These are phyloP conservation scores for Thermothelomyces thermophilus DNA, from an alignment of 2,329 filamentous ascomycete genomes.

Conservation along the genomic window DNA sequence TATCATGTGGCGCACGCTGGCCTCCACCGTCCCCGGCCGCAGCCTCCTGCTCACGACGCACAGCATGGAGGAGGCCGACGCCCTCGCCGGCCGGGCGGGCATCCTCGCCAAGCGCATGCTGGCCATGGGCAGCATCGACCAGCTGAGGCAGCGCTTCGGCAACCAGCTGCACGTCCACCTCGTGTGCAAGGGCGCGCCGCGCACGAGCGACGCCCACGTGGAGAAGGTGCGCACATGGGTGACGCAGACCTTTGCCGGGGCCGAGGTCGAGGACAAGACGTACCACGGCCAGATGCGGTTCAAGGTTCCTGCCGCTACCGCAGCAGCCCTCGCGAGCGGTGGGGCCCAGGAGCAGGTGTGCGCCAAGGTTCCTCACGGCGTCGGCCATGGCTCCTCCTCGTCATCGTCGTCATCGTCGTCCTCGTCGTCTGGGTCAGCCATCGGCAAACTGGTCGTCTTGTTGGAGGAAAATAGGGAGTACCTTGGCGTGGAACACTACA, in stretches of 20 bases:
- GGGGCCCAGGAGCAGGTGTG: too few relatives aligned
- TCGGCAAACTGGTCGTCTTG: constrained; percentile 63
- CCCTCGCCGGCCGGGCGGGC: constrained; percentile 73
- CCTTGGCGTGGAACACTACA: constrained; percentile 77
- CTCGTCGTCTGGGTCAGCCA: constrained; percentile 38
- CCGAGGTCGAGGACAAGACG: constrained; percentile 62
- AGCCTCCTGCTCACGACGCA: constrained; percentile 86
- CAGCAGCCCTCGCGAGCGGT: background rate
- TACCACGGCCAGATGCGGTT: constrained; percentile 89
- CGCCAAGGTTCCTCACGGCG: background rate
- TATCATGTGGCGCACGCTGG: constrained; percentile 85
- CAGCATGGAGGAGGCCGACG: constrained; percentile 92
- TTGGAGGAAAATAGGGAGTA: constrained; percentile 64
- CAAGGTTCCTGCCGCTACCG: constrained; percentile 32
- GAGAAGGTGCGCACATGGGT: constrained; percentile 61
- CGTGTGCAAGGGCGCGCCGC: constrained; percentile 66
- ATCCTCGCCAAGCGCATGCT: constrained; percentile 85
- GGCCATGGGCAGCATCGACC: constrained; percentile 68
- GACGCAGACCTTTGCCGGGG: constrained; percentile 50
- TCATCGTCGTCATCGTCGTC: background rate
- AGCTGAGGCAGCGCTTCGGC: constrained; percentile 68
- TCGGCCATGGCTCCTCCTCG: background rate
- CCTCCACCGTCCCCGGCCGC: constrained; percentile 66
- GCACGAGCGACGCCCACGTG: constrained; percentile 65
- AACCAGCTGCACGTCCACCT: constrained; percentile 76